Conservation (phyloP, 306 rosid genomes). For the Cicer cuneatum region DNA sequence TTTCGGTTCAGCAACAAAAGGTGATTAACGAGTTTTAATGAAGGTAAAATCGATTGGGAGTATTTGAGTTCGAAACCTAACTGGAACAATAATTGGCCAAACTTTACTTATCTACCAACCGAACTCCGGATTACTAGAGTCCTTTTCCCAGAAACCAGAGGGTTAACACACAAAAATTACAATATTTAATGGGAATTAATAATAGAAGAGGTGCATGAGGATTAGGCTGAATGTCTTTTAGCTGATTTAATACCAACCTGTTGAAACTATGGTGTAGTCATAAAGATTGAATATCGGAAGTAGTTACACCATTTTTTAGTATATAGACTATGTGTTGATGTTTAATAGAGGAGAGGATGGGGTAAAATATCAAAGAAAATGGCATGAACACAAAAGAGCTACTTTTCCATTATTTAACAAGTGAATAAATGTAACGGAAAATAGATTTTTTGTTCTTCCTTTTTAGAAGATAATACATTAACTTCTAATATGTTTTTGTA, state of each 20-base stretch:
- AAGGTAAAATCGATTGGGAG: too few species aligned
- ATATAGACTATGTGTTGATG: background rate
- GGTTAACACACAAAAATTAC: background rate
- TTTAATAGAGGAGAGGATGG: background rate
- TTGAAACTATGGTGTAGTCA: background rate
- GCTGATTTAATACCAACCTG: background rate
- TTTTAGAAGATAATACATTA: too few species aligned
- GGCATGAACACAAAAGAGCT: background rate
- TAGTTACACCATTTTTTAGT: background rate
- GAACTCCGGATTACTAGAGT: too few species aligned
- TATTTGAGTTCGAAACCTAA: too few species aligned
- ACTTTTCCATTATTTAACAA: background rate
- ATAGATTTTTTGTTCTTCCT: background rate
- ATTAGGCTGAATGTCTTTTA: background rate
- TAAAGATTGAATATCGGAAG: background rate
- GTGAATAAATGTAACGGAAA: background rate
- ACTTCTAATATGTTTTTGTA: background rate
- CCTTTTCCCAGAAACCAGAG: too few species aligned
- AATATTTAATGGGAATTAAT: background rate
- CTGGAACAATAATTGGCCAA: too few species aligned
- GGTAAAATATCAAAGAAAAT: background rate
- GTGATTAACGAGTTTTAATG: too few species aligned
- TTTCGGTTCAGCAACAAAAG: background rate
- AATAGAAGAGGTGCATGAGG: conserved; percentile 3
- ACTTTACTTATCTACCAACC: too few species aligned